These are phyloP conservation scores for Trichoderma parareesei DNA, from an alignment of 495 filamentous ascomycete species.

Conservation along the genomic window DNA sequence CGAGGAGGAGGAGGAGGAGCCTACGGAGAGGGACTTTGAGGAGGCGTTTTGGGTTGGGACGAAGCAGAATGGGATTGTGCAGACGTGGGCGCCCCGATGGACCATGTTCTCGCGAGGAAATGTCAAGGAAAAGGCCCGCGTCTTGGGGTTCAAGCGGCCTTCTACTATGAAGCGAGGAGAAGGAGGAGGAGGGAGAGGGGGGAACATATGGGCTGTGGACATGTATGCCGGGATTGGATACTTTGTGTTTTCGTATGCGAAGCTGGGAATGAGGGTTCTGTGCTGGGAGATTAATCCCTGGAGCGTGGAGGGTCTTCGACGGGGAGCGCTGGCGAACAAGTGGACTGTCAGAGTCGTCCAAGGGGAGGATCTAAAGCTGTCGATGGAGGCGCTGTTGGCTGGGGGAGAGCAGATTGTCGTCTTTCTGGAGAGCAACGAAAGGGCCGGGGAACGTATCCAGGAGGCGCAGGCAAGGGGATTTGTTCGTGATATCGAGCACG, in stretches of 20 bases:
- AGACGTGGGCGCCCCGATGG: slow-evolving; percentile 78
- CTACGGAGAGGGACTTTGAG: slow-evolving; percentile 39
- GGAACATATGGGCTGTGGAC: slow-evolving; percentile 53
- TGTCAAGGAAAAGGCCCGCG: slow-evolving; percentile 74
- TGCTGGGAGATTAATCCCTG: slow-evolving; percentile 88
- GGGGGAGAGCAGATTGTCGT: slow-evolving; percentile 46
- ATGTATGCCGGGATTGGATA: slow-evolving; percentile 91
- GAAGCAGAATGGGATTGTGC: slow-evolving; percentile 69
- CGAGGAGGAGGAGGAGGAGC: slow-evolving; percentile 9
- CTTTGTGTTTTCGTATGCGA: slow-evolving; percentile 74
- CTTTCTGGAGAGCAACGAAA: slow-evolving; percentile 62
- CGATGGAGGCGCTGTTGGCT: slow-evolving; percentile 17
- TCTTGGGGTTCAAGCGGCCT: slow-evolving; percentile 45
- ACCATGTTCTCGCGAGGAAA: slow-evolving; percentile 93
- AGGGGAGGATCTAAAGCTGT: slow-evolving; percentile 23
- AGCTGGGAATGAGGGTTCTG: slow-evolving; percentile 64
- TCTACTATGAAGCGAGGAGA: not conserved
- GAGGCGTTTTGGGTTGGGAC: slow-evolving; percentile 66
- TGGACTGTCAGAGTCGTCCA: slow-evolving; percentile 50
- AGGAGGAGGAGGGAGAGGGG: not conserved
- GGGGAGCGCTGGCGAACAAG: slow-evolving; percentile 60
- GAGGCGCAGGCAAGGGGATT: slow-evolving; percentile 20
- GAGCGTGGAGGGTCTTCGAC: slow-evolving; percentile 71
- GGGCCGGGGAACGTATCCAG: slow-evolving; percentile 42
- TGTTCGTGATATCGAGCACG: slow-evolving; percentile 44